Evolutionary conservation across 2,329 filamentous ascomycete genomes (phyloP).

Genomic region (Rutstroemia sydowiana): DNA sequence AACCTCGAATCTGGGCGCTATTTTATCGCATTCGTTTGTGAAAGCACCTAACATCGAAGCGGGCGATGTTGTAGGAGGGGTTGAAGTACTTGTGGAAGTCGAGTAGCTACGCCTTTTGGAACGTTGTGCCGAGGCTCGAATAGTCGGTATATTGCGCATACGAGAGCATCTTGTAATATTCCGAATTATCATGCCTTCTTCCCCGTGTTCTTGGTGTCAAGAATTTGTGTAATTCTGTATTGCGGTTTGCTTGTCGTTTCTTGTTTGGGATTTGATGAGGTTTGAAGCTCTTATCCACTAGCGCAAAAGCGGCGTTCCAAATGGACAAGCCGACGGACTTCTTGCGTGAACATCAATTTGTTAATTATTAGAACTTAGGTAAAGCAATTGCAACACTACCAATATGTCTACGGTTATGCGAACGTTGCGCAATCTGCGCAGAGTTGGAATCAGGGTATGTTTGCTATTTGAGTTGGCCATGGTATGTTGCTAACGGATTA

Average conservation of each 20-base stretch:
- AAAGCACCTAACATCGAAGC: slow-evolving; percentile 49
- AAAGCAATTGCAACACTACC: slow-evolving; percentile 29
- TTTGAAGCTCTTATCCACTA: slow-evolving; percentile 11
- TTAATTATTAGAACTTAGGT: neutral
- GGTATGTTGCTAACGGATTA: slow-evolving; percentile 32
- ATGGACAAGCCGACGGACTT: slow-evolving; percentile 11
- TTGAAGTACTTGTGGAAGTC: slow-evolving; percentile 17
- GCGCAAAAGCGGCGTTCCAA: slow-evolving; percentile 17
- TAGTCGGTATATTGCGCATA: slow-evolving; percentile 22
- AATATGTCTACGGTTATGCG: slow-evolving; percentile 87
- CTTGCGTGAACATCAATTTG: slow-evolving; percentile 10
- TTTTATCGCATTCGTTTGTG: slow-evolving; percentile 71
- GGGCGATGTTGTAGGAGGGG: slow-evolving; percentile 36
- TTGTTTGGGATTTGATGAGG: neutral
- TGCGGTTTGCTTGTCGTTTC: neutral
- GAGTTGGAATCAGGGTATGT: slow-evolving; percentile 77
- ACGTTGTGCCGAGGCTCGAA: slow-evolving; percentile 16
- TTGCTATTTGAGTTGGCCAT: neutral
- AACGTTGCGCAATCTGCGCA: slow-evolving; percentile 80
- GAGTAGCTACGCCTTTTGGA: slow-evolving; percentile 26
- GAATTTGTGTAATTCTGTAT: neutral
- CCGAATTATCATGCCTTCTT: slow-evolving; percentile 31
- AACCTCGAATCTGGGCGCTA: slow-evolving; percentile 87
- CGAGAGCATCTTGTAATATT: slow-evolving; percentile 29
- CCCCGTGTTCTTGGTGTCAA: neutral